Evolutionary conservation across 345 rosid species (phyloP).

Genomic region (Citrus glauca): DNA sequence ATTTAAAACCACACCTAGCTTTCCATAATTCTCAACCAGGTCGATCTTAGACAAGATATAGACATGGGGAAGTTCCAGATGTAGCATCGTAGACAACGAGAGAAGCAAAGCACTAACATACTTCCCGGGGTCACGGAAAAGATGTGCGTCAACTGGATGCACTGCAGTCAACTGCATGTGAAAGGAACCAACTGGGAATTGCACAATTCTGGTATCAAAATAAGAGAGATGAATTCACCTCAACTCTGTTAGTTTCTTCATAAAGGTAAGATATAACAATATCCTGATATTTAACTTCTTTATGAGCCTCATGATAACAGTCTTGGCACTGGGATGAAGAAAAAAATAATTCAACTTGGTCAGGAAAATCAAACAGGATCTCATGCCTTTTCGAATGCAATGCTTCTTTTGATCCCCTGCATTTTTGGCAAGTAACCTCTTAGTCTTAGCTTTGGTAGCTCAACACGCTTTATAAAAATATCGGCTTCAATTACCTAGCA

Average conservation of each 20-base stretch:
- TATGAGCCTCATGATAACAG: conserved; percentile 60
- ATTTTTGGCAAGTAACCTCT: too few relatives aligned
- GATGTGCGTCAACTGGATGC: too few relatives aligned
- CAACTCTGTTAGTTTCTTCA: background rate
- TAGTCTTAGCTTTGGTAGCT: too few relatives aligned
- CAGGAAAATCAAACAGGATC: conserved; percentile 75
- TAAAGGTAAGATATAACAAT: conserved; percentile 25
- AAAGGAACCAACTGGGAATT: conserved; percentile 15
- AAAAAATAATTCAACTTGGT: conserved; percentile 90
- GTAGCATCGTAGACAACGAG: conserved; percentile 85
- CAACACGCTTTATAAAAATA: too few relatives aligned
- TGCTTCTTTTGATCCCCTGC: too few relatives aligned
- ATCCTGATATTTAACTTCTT: conserved; percentile 83
- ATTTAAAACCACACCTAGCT: conserved; percentile 47
- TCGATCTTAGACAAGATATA: conserved; percentile 94
- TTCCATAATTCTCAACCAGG: conserved; percentile 86
- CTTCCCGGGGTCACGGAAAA: conserved; percentile 49
- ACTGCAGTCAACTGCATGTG: background rate
- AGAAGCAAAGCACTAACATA: conserved; percentile 83
- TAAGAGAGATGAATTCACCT: background rate
- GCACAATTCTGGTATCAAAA: conserved; percentile 8
- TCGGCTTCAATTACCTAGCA: too few relatives aligned
- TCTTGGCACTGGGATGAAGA: conserved; percentile 74
- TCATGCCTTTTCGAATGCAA: too few relatives aligned
- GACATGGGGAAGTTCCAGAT: conserved; percentile 86